Evolutionary conservation across 768 basidiomycete species (phyloP).

Genomic region (Kwoniella pini): DNA sequence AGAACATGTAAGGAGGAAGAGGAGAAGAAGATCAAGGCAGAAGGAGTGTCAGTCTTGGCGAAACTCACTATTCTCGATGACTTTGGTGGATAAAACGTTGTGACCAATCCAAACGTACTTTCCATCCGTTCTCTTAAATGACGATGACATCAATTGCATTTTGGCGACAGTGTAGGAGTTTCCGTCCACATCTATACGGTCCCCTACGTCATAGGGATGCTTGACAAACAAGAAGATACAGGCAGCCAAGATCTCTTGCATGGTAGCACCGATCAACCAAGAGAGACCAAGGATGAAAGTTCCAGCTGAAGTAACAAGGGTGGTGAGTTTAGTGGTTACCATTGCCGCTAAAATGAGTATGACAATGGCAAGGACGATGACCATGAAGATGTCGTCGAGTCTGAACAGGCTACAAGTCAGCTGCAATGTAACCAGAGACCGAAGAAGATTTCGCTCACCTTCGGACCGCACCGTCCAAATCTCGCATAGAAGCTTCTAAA

Average conservation of each 20-base stretch:
- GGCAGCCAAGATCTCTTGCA: slow-evolving; percentile 76
- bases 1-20: too few species aligned
- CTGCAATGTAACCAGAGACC: background rate
- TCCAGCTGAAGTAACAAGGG: slow-evolving; percentile 75
- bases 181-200: slow-evolving; percentile 61
- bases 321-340: slow-evolving; percentile 71
- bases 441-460: slow-evolving; percentile 25
- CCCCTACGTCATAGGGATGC: slow-evolving; percentile 54
- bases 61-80: slow-evolving; percentile 53
- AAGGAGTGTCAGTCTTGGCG: too few species aligned
- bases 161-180: slow-evolving; percentile 74
- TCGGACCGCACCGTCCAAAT: slow-evolving; percentile 85
- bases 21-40: too few species aligned
- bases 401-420: slow-evolving; percentile 45
- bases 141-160: slow-evolving; percentile 74
- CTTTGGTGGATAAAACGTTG: slow-evolving; percentile 53
- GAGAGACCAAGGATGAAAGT: slow-evolving; percentile 65
- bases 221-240: slow-evolving; percentile 92
- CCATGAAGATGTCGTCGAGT: slow-evolving; percentile 83
- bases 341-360: slow-evolving; percentile 82
- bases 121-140: slow-evolving; percentile 51
- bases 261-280: slow-evolving; percentile 79
- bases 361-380: slow-evolving; percentile 67
- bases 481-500: slow-evolving; percentile 81
- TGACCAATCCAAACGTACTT: slow-evolving; percentile 55